A percentile compares a stretch with the other conserved stretches of the same genome.
Conservation (phyloP, 1,284 basidiomycete genomes). For the Cutaneotrichosporon sp. region DNA sequence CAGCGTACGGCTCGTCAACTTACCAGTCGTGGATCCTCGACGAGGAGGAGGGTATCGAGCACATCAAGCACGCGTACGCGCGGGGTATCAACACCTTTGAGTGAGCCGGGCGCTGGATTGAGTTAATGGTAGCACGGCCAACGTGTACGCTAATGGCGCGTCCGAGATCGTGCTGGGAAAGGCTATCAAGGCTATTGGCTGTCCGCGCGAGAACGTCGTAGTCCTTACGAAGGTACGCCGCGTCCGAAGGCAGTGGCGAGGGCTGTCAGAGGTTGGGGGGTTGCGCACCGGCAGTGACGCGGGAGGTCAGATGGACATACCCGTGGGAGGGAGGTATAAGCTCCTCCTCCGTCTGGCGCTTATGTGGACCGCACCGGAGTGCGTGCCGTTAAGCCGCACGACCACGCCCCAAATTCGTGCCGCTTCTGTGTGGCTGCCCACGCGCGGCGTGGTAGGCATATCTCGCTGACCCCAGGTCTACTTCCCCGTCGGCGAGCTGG, state of each 20-base stretch:
- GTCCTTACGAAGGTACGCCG: slow-evolving; percentile 65
- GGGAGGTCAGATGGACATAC: too few species aligned
- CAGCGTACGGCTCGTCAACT: slow-evolving; percentile 31
- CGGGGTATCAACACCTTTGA: slow-evolving; percentile 43
- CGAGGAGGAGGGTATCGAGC: slow-evolving; percentile 39
- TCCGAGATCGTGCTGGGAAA: slow-evolving; percentile 66
- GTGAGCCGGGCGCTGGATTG: slow-evolving; percentile 13
- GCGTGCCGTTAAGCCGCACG: too few species aligned
- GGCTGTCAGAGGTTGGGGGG: not conserved
- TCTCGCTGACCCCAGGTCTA: slow-evolving; percentile 14
- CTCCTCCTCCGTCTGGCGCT: too few species aligned
- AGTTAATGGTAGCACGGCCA: slow-evolving; percentile 26
- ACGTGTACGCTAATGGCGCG: slow-evolving; percentile 54
- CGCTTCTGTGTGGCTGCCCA: too few species aligned
- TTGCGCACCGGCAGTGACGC: not conserved
- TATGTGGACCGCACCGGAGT: too few species aligned
- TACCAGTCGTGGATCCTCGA: slow-evolving; percentile 37
- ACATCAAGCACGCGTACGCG: slow-evolving; percentile 43
- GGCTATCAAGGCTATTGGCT: slow-evolving; percentile 64
- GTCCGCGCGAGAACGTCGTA: slow-evolving; percentile 70
- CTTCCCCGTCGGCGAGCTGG: slow-evolving; percentile 16
- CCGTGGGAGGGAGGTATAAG: too few species aligned
- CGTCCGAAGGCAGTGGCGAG: too few species aligned
- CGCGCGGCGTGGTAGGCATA: not conserved
- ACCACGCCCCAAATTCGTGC: too few species aligned